Evolutionary conservation across 2,329 filamentous ascomycete species (phyloP).

Genomic region (Aspergillus arachidicola): DNA sequence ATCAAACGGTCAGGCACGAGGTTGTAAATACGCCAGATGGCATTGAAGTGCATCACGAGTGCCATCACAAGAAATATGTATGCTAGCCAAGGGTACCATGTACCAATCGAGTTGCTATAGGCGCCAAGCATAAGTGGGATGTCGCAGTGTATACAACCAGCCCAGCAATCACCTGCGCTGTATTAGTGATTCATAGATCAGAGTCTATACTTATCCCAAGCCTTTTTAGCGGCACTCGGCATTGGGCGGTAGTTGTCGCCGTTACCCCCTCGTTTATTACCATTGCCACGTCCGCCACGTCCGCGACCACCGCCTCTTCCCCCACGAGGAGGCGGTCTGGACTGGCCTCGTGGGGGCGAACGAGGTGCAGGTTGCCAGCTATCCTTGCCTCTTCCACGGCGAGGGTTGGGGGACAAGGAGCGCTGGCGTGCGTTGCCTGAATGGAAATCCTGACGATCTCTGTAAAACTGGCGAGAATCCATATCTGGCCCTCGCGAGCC

Average conservation of each 20-base stretch:
- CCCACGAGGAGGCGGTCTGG: conserved; percentile 16
- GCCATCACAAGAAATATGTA: not conserved
- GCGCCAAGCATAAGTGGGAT: not conserved
- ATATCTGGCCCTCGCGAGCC: conserved; percentile 18
- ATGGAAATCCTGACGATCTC: conserved; percentile 33
- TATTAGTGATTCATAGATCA: conserved; percentile 18
- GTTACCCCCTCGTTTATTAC: conserved; percentile 23
- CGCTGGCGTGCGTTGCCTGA: conserved; percentile 30
- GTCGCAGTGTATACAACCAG: not conserved
- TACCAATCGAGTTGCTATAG: not conserved
- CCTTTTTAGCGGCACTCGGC: conserved; percentile 35
- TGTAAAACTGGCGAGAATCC: conserved; percentile 22
- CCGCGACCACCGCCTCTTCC: conserved; percentile 19
- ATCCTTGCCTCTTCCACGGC: conserved; percentile 24
- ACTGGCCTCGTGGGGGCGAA: conserved; percentile 24
- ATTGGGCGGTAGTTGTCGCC: conserved; percentile 36
- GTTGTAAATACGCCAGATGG: not conserved
- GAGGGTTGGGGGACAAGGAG: conserved; percentile 34
- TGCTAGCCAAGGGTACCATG: not conserved
- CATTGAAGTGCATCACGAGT: not conserved
- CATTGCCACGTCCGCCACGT: conserved; percentile 25
- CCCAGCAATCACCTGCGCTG: not conserved
- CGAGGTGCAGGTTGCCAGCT: conserved; percentile 24
- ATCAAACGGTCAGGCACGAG: not conserved
- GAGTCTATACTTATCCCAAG: conserved; percentile 35